Conservation (phyloP, 495 filamentous ascomycete genomes). For the Cercophora scortea region DNA sequence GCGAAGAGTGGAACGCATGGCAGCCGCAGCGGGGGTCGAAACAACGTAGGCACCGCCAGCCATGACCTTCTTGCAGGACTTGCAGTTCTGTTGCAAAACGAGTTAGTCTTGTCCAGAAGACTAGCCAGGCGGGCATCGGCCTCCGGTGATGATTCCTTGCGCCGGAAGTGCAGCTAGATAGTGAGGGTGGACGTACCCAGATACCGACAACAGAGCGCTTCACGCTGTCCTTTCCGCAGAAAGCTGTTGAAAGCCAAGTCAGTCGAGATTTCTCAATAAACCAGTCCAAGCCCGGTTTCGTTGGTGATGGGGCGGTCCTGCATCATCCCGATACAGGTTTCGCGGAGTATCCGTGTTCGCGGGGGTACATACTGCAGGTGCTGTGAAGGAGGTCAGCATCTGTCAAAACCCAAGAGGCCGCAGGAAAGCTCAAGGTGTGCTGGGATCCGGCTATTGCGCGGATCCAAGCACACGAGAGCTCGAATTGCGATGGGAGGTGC, state of each 20-base stretch:
- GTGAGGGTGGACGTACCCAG: constrained; percentile 35
- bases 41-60: constrained; percentile 96
- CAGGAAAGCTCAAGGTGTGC: too few relatives aligned
- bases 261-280: constrained; percentile 24
- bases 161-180: too few relatives aligned
- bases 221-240: constrained; percentile 93
- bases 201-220: constrained; percentile 90
- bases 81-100: constrained; percentile 51
- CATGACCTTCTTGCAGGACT: constrained; percentile 84
- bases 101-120: too few relatives aligned
- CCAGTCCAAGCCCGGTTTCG: neutral
- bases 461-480: too few relatives aligned
- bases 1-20: constrained; percentile 94
- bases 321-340: neutral
- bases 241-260: constrained; percentile 37
- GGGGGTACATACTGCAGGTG: constrained; percentile 71
- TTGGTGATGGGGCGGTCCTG: neutral
- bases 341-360: neutral
- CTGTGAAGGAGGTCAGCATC: neutral
- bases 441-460: too few relatives aligned
- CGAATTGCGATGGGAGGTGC: neutral
- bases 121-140: too few relatives aligned
- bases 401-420: neutral
- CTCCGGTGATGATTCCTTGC: too few relatives aligned
- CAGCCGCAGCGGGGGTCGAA: constrained; percentile 90